Evolutionary conservation across 768 basidiomycete genomes (phyloP), one percentile per base, ranked within the genome.

Genomic region (Sarcodon sp.): DNA sequence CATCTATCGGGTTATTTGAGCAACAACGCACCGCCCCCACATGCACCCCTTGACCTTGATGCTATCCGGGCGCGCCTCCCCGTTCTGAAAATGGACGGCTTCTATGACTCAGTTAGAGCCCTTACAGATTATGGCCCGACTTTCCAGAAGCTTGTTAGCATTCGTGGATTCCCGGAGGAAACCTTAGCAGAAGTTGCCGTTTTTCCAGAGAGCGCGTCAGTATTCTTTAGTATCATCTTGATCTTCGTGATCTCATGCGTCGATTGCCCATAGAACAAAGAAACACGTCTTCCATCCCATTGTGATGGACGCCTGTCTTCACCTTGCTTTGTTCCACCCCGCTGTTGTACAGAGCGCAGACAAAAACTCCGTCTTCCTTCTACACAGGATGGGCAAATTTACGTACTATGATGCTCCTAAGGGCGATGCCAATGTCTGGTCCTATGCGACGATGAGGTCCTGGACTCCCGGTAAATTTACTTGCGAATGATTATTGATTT

Each of bases 231-330:
- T 7, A 15, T 41, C 13, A 16, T 27, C 13, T 13, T 5, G 16
- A 27, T 18, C 13, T 2, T 13, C 7, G 39, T 13, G 15, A 41
- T 16, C 15, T 13, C 13, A 41, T 13, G 15, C 13, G 2, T 15
- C 15, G n/a, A 15, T 13, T 13, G 27, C n/a, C 3, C 36, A n/a
- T 43, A 65, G 65, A 27, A 18, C 48, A 11, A 44, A 48, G 9
- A 54, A 59, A 16, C 66, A 66, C 46, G 33, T 57, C 43, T 50
- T 68, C 11, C 62, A 67, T 47, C 66, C 67, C 1, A 64, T 65
- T 3, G 59, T 68, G 15, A 51, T 71, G 4, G 69, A 70, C 47
- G 59, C 64, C 1, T 63, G 63, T 37, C 44, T 69, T 3, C 67
- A 69, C 32, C 53, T 59, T 35, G 48, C 59, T 6, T 56, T 64